Evolutionary conservation across 495 filamentous ascomycete species (phyloP), one percentile per base, ranked within the genome.

Genomic region (Hypomontagnella monticulosa): DNA sequence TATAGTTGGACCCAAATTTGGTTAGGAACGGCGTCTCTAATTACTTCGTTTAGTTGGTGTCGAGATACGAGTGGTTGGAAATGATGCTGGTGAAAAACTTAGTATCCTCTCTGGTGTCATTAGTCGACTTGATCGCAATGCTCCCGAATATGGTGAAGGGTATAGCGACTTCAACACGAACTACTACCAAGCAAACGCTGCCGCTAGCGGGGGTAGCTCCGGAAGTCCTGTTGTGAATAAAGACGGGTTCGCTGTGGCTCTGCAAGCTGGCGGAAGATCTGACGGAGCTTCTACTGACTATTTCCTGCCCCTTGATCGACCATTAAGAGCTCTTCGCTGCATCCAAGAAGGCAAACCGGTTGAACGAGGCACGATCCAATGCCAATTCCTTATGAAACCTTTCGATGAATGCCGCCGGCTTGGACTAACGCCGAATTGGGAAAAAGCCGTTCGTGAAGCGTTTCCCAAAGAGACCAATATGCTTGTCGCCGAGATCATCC

Each of bases 121-220:
- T 72, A 96, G 92, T 81, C 86, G 95, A 58, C 80, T 98, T 58
- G 95, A 99, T 69, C 85, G 95, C 51, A 99, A 99, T 76, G 95
- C 95, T 4, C 95, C 95, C 5, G 95, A 99, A 69, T 99, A 99
- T 67, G 94, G 95, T 34, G 95, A 98, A 62, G 95, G 95, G 1
- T 99, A 99, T 76, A 93, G 93, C 76, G 95, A 99, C 72, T 99
- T 99, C 82, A 99, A 99, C 73, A 99, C 95, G 33, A 97, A 97
- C 75, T 99, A 99, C 77, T 98, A 98, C 63, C 95, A 99, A 81
- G 95, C 95, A 61, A 96, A 94, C 11, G 95, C 95, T 23, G 93
- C 95, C 5, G 95, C 95, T 9, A 97, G 91, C 74, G 95, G 95
- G 57, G 95, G 95, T 66, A 96, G 92, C 78, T 98, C 96, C 8